phyloP scores from a whole-genome alignment of 2,329 filamentous ascomycete species.

The Fusarium sp. region DNA sequence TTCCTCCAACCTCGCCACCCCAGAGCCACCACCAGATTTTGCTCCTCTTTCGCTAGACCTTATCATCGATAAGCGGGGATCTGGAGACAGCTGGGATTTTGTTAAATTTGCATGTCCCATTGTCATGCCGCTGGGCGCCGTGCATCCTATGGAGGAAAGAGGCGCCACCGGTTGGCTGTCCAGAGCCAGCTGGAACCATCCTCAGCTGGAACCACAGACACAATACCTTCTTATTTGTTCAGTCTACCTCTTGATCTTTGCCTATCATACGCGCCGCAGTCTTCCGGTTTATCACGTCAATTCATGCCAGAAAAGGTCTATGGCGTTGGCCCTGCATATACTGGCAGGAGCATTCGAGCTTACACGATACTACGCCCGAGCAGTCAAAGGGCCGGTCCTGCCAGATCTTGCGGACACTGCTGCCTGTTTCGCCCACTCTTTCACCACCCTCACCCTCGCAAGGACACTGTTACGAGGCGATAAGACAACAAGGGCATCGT shows the following conservation, averaged over 20 bases:
- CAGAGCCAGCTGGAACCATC: no score
- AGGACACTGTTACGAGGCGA: not conserved
- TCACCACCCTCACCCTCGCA: not conserved
- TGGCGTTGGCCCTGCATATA: not conserved
- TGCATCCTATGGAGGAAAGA: no score
- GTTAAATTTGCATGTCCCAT: no score
- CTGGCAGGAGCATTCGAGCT: not conserved
- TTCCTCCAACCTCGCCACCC: no score
- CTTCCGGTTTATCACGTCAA: not conserved
- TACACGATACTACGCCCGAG: not conserved
- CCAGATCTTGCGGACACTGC: not conserved
- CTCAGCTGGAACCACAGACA: no score
- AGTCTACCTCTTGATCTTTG: not conserved
- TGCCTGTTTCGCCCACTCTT: not conserved
- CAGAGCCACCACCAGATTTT: no score
- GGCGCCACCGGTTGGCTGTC: no score
- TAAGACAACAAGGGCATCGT: not conserved
- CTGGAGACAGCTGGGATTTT: no score
- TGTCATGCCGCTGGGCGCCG: no score
- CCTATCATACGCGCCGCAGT: slow-evolving; percentile 1
- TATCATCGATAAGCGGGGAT: no score
- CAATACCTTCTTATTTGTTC: no score
- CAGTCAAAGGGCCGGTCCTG: not conserved
- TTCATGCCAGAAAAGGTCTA: not conserved
- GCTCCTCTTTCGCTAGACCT: no score